phyloP scores from a whole-genome alignment of 139 green algal species.

The Auxenochlorella pyrenoidosa region DNA sequence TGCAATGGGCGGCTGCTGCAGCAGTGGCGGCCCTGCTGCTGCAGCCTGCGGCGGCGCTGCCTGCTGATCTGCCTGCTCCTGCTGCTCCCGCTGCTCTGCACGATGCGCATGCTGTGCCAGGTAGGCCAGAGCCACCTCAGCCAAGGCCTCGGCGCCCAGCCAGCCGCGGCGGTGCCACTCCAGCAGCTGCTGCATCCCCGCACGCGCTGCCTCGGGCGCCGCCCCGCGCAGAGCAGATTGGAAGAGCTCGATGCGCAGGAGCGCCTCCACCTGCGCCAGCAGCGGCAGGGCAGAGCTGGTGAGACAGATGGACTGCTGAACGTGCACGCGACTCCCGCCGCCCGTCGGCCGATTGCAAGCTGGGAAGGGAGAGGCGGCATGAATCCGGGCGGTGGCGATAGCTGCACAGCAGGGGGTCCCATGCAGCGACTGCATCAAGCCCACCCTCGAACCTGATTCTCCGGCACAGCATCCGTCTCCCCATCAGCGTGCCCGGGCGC shows the following conservation, averaged over 20 bases:
- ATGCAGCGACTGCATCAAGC: background rate
- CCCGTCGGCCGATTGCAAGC: too few relatives aligned
- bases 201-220: background rate
- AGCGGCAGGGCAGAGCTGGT: background rate
- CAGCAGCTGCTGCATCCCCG: background rate
- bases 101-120: background rate
- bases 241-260: background rate
- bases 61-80: background rate
- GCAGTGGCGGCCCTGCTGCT: background rate
- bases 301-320: background rate
- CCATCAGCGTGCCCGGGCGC: background rate
- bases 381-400: background rate
- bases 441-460: background rate
- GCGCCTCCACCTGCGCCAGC: background rate
- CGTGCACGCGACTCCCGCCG: too few relatives aligned
- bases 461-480: background rate
- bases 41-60: background rate
- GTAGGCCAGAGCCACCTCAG: constrained; percentile 5
- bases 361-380: background rate
- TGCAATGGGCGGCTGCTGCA: background rate
- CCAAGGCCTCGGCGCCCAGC: background rate
- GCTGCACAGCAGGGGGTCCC: background rate
- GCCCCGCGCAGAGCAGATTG: background rate
- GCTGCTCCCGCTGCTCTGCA: background rate
- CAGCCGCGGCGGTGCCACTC: background rate